Evolutionary conservation across 257 asterid genomes (phyloP), one percentile per base, ranked within the genome.

Genomic region (Perilla frutescens): DNA sequence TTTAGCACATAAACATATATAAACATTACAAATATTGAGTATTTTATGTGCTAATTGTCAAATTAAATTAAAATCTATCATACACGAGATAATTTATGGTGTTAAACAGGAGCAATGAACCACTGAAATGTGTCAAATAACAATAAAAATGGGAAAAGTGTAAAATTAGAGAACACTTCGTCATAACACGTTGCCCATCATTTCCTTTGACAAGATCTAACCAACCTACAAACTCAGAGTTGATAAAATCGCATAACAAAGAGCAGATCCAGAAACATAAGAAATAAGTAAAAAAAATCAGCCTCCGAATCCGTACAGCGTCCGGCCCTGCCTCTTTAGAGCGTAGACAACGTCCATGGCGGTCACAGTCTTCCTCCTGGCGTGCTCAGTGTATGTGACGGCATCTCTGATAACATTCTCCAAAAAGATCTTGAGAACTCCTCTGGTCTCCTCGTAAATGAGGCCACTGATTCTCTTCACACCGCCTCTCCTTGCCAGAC

Each of bases 311-410:
- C 85, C 87, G 9, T 83, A 80, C 37, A 83, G 32, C 1, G 85
- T 83, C 0, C 87, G 81, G 10, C 87, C 87, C 62, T 80, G 85
- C 76, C 87, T 80, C 87, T 83, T 83, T 70, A 80, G 8, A 36
- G 87, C 85, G 45, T 83, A 77, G 59, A 83, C 87, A 0, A 83
- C 85, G 47, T 83, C 87, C 84, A 83, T 83, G 71, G 87, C 87
- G 50, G 84, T 80, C 4, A 83, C 87, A 1, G 84, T 83, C 77
- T 83, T 83, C 79, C 87, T 77, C 64, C 84, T 71, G 1, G 84
- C 87, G 67, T 82, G 84, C 77, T 80, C 84, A 4, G 84, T 83
- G 79, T 80, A 83, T 8, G 84, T 83, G 8, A 83, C 87, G 9
- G 84, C 87, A 43, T 83, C 84, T 41, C 81, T 80, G 47, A 83